Base-by-base conservation (phyloP, 129 eudicot species). In the Arctium minus region DNA sequence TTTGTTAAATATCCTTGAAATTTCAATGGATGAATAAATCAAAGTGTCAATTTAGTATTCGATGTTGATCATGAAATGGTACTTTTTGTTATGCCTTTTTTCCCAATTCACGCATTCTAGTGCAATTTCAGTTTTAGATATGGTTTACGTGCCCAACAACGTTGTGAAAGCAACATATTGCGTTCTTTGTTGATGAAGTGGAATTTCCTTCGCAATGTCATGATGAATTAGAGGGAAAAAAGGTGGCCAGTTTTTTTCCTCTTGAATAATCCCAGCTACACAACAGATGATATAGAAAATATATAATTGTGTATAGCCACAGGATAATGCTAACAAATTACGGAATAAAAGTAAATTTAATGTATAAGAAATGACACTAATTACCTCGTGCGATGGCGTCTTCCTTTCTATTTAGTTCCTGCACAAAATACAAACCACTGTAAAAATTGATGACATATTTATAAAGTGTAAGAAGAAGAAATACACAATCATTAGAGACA, bases 151-250 rank as follows among this genome's bases (percentile, higher is more conserved):
- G 38, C 77, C 77, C 39, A 73, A 60, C 35, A 73, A 73, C 27
- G 77, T 73, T 38, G 77, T 73, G 56, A 73, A 73, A 18, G 77
- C 77, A 39, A 73, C 53, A 38, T 73, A 73, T 3, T 73, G 77
- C 39, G 77, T 73, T 73, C 77, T 73, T 73, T 39, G 77, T 73
- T 13, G 60, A 18, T 73, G 77, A 37, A 73, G 56, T 0, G 77
- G 77, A 18, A 73, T 73, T 17, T 73, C 77, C 35, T 73, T 73
- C 4, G 53, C 7, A 73, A 73, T 73, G 77, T 73, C 77, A 1
- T 73, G 77, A 37, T 73, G 77, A 73, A 73, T 73, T 39, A 73
- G 77, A 73, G 77, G 77, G 35, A 73, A 73, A 73, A 73, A 73
- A 7, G 60, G 77, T 73, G 77, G 77, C 77, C 77, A 73, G 18